Conservation (phyloP, 192 early-diverging fungal species). For the Linnemannia hyalina region DNA sequence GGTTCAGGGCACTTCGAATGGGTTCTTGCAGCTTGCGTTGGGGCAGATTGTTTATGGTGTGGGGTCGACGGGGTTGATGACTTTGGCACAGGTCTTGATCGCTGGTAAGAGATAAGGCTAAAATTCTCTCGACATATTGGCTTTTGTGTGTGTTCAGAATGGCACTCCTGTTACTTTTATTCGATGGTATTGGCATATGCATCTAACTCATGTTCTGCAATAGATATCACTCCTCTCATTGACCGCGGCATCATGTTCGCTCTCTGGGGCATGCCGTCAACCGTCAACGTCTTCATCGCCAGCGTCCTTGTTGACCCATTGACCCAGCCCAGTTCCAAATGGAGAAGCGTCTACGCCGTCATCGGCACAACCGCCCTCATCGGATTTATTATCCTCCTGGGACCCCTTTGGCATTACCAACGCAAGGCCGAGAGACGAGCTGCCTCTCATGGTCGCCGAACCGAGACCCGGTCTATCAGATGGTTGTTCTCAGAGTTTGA, state of each 20-base stretch:
- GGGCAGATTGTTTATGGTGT: constrained; percentile 38
- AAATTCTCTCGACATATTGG: not conserved
- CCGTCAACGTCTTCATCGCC: not conserved
- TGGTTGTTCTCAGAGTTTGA: constrained; percentile 20
- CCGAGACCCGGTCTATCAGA: not conserved
- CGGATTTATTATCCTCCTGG: not conserved
- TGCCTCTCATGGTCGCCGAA: not conserved
- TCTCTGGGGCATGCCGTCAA: constrained; percentile 19
- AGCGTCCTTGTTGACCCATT: not conserved
- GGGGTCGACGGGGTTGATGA: constrained; percentile 21
- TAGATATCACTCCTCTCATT: constrained; percentile 20
- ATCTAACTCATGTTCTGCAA: not conserved
- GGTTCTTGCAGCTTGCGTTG: constrained; percentile 17
- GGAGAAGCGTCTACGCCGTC: constrained; percentile 12
- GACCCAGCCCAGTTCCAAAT: not conserved
- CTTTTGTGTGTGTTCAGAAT: not conserved
- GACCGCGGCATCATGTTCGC: constrained; percentile 22
- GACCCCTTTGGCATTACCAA: constrained; percentile 23
- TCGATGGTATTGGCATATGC: not conserved
- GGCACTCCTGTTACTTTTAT: not conserved
- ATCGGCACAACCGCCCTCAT: not conserved
- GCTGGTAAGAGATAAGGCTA: constrained; percentile 14
- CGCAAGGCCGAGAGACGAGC: not conserved
- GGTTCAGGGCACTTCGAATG: constrained; percentile 17
- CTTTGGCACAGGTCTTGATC: constrained; percentile 29